Base-by-base conservation (phyloP, 768 basidiomycete genomes). In the Boletus subparvulus region DNA sequence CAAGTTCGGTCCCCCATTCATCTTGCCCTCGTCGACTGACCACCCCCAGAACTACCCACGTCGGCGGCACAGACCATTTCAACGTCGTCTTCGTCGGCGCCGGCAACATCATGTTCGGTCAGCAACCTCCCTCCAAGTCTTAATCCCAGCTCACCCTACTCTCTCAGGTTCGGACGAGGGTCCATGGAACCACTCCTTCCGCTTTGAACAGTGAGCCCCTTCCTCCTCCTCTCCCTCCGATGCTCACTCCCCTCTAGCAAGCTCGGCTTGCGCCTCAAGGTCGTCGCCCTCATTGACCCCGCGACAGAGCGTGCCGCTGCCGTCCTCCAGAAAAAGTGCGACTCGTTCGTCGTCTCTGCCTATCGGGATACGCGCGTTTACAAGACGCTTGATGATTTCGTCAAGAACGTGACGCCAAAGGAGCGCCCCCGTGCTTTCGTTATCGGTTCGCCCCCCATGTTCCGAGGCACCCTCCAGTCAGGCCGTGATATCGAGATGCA, bases 101-200 rank as follows among this genome's bases (percentile, higher is more conserved):
- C 28, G 95, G 94, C 16, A 96, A 97, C 76, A 95, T 98, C 77
- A 97, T 97, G 94, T 98, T 98, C 69, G 95, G 94, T 85, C 51
- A 54, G 75, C 56, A 36, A 32, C n/a, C 39, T 50, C 42, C 36
- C 52, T 55, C 28, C 33, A 26, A 13, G 14, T n/a, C 43, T 32
- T 19, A 6, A 36, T 30, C 52, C 2, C 21, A 21, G 17, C 58
- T 58, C 42, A 68, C 52, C 14, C 36, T 37, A 16, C 24, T 17
- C 50, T 42, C 43, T 26, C 70, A 92, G 91, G 91, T 56, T 92
- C 90, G 48, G 84, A 86, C 42, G 91, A 93, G 68, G 92, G 92
- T 42, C 92, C 92, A 19, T 94, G 92, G 92, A 92, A 94, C 72
- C 92, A 94, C 70, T 92, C 90, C 32, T 89, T 92, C 81, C 89